These are phyloP conservation scores for Daldinia sp. DNA, from an alignment of 2,329 filamentous ascomycete species.

Conservation along the genomic window DNA sequence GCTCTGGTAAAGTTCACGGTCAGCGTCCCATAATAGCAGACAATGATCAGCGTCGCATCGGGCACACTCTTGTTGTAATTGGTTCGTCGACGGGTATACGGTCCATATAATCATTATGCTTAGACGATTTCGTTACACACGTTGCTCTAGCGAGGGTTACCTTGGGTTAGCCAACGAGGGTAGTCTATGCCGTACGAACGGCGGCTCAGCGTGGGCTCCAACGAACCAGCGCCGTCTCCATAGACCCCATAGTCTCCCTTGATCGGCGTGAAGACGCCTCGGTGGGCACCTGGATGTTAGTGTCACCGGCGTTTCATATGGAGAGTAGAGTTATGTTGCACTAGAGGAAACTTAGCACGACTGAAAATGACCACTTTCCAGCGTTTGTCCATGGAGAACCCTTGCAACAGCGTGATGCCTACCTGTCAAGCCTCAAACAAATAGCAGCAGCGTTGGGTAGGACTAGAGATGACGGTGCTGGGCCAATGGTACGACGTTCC, in stretches of 20 bases:
- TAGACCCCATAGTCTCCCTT: slow-evolving; percentile 30
- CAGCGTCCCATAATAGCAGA: slow-evolving; percentile 22
- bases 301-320: slow-evolving; percentile 29
- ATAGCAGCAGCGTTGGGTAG: slow-evolving; percentile 13
- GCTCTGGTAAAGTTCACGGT: slow-evolving; percentile 6
- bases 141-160: slow-evolving; percentile 10
- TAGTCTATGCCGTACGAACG: slow-evolving; percentile 2
- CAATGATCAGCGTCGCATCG: slow-evolving; percentile 15
- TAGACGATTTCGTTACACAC: slow-evolving; percentile 26
- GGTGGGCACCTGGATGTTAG: slow-evolving; percentile 22
- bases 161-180: slow-evolving; percentile 2
- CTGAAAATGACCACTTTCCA: slow-evolving; percentile 9
- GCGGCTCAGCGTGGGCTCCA: slow-evolving; percentile 10
- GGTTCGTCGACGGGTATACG: slow-evolving; percentile 13
- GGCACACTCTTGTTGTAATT: slow-evolving; percentile 6
- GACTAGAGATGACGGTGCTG: slow-evolving; percentile 15
- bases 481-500: slow-evolving; percentile 11
- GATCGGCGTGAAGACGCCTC: slow-evolving; percentile 24
- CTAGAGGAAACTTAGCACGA: slow-evolving; percentile 9
- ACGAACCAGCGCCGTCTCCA: slow-evolving; percentile 13
- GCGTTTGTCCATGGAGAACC: slow-evolving; percentile 21
- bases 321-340: slow-evolving; percentile 17
- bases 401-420: slow-evolving; percentile 27
- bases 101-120: slow-evolving; percentile 23
- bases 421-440: slow-evolving; percentile 26